Evolutionary conservation across 202 grass and related monocot species (phyloP).

Genomic region (Digitaria exilis): DNA sequence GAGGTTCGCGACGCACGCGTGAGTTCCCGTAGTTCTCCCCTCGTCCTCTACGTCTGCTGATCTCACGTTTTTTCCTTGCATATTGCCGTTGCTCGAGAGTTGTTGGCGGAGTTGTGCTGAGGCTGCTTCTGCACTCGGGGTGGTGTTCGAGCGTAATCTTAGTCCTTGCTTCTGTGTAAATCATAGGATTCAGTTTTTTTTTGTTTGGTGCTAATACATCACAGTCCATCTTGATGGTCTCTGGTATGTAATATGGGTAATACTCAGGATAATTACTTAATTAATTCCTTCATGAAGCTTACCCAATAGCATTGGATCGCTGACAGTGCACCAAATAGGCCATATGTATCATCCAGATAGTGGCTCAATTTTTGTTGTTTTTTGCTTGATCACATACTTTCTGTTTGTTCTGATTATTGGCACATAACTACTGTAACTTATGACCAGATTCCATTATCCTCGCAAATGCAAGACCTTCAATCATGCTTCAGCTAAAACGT

Average conservation of each 20-base stretch:
- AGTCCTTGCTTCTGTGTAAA: neutral
- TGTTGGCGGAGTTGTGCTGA: neutral
- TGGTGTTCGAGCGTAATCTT: constrained; percentile 39
- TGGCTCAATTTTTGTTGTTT: neutral
- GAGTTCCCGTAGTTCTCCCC: constrained; percentile 5
- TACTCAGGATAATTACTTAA: too few relatives aligned
- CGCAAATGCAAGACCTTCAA: constrained; percentile 85
- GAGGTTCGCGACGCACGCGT: constrained; percentile 95
- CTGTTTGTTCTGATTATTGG: constrained; percentile 24
- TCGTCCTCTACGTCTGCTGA: neutral
- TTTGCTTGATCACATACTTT: neutral
- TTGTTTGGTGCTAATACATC: neutral
- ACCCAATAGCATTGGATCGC: too few relatives aligned
- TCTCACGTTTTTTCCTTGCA: neutral
- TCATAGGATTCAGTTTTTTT: neutral
- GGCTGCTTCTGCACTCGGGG: neutral
- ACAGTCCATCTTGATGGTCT: neutral
- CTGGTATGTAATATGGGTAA: neutral
- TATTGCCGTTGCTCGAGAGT: neutral
- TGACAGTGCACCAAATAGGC: too few relatives aligned
- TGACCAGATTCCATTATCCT: constrained; percentile 82
- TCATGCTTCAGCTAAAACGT: constrained; percentile 64
- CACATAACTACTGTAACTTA: constrained; percentile 41
- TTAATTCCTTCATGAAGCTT: neutral
- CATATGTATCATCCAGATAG: neutral